Evolutionary conservation across 2,329 filamentous ascomycete species (phyloP).

Genomic region (Aspergillus neotritici): DNA sequence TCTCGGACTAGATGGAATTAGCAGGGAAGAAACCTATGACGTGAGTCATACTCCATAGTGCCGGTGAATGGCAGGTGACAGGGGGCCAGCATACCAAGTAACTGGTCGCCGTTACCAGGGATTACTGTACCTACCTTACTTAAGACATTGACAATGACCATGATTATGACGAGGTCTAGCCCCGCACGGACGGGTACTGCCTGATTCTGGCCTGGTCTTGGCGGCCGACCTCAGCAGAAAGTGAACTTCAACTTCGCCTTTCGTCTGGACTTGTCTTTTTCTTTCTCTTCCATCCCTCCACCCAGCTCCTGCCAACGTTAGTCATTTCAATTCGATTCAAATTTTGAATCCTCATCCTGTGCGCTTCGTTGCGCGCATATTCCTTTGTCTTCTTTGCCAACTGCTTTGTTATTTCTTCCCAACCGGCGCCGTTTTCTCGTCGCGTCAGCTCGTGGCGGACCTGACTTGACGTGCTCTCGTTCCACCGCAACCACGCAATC

Average conservation of each 20-base stretch:
- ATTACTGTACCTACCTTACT: no score
- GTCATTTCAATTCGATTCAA: no score
- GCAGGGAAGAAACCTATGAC: no score
- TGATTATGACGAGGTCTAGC: slow-evolving; percentile 1
- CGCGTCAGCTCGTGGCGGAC: slow-evolving; percentile 9
- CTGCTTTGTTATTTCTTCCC: neutral
- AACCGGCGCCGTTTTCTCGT: slow-evolving; percentile 1
- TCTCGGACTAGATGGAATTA: no score
- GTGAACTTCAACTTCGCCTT: slow-evolving; percentile 5
- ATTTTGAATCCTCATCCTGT: neutral
- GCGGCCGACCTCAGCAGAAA: slow-evolving; percentile 3
- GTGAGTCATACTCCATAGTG: no score
- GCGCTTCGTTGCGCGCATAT: neutral
- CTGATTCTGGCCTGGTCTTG: slow-evolving; percentile 8
- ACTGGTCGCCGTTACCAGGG: no score
- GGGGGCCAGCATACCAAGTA: no score
- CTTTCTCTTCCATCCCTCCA: slow-evolving; percentile 12
- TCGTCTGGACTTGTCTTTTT: slow-evolving; percentile 4
- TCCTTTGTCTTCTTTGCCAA: neutral
- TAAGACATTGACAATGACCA: no score
- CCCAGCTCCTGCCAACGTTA: neutral
- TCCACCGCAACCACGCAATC: slow-evolving; percentile 1
- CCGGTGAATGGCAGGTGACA: no score
- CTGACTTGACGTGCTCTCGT: neutral
- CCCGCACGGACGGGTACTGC: slow-evolving; percentile 8